Percentiles rank a stretch among this genome's conserved stretches.
Evolutionary conservation across 2,329 filamentous ascomycete species (phyloP).

Genomic region (Neocatenulostroma microsporum): DNA sequence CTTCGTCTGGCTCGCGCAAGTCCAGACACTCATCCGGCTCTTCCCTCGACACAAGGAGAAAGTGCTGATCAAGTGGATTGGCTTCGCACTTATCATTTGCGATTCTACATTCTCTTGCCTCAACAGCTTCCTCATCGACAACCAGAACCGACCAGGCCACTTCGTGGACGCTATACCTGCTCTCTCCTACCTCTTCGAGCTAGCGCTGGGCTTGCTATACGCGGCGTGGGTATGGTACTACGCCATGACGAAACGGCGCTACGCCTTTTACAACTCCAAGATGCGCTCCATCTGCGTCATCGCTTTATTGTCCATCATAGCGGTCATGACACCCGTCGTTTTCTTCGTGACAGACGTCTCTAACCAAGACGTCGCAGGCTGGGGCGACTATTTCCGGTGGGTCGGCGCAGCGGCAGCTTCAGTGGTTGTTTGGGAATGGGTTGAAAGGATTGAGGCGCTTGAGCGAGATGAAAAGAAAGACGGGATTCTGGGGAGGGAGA

Average conservation of each 20-base stretch:
- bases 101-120: slow-evolving; percentile 87
- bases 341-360: slow-evolving; percentile 91
- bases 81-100: slow-evolving; percentile 83
- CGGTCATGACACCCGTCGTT: slow-evolving; percentile 81
- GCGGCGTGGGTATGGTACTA: slow-evolving; percentile 94
- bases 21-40: slow-evolving; percentile 88
- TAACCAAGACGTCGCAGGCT: slow-evolving; percentile 75
- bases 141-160: slow-evolving; percentile 53
- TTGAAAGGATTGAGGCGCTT: slow-evolving; percentile 84
- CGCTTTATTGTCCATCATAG: slow-evolving; percentile 66
- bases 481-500: slow-evolving; percentile 79
- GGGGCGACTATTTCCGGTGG: slow-evolving; percentile 94
- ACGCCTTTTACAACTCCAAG: slow-evolving; percentile 80
- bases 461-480: slow-evolving; percentile 92
- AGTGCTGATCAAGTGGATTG: slow-evolving; percentile 97
- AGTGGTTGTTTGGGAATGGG: slow-evolving; percentile 98
- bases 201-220: slow-evolving; percentile 78
- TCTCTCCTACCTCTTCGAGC: slow-evolving; percentile 80
- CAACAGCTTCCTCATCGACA: slow-evolving; percentile 68
- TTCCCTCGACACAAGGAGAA: slow-evolving; percentile 97
- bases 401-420: slow-evolving; percentile 90
- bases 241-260: slow-evolving; percentile 80
- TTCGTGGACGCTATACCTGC: slow-evolving; percentile 89
- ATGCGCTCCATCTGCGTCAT: slow-evolving; percentile 86
- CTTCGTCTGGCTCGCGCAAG: slow-evolving; percentile 94